phyloP scores from a whole-genome alignment of 2,329 filamentous ascomycete genomes.

The Polytolypa hystricis region DNA sequence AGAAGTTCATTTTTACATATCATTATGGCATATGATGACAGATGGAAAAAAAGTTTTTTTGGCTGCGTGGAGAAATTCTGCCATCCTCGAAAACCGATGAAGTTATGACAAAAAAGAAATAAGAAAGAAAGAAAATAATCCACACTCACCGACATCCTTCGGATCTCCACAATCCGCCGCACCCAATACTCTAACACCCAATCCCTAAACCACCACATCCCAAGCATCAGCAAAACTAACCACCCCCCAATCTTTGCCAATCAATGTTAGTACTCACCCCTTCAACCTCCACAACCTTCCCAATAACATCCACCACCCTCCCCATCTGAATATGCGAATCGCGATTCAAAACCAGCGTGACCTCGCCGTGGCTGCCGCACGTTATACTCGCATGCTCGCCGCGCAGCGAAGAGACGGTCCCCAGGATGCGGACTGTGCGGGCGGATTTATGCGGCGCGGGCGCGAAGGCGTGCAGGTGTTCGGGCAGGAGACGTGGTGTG shows the following conservation, averaged over 20 bases:
- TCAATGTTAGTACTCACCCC: conserved; percentile 18
- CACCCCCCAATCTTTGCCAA: not conserved
- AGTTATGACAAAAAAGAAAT: not conserved
- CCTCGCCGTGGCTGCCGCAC: conserved; percentile 54
- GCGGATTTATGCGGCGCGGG: conserved; percentile 32
- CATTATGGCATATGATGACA: too few species aligned
- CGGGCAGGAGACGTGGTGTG: conserved; percentile 72
- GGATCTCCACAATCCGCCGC: conserved; percentile 34
- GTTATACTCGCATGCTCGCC: conserved; percentile 74
- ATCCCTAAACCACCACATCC: conserved; percentile 17
- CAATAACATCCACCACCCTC: conserved; percentile 36
- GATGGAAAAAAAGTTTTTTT: conserved; percentile 5
- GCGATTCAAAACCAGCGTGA: conserved; percentile 63
- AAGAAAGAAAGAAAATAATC: conserved; percentile 4
- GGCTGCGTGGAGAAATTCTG: not conserved
- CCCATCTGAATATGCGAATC: conserved; percentile 35
- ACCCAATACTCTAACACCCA: conserved; percentile 31
- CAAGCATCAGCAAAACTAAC: not conserved
- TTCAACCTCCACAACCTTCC: conserved; percentile 34
- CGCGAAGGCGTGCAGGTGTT: conserved; percentile 60
- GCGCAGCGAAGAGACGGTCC: conserved; percentile 70
- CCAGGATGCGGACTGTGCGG: conserved; percentile 70
- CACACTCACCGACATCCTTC: conserved; percentile 26
- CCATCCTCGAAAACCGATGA: too few species aligned
- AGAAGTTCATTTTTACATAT: too few species aligned